These are phyloP conservation scores for Tremellales sp. DNA, from an alignment of 1,284 basidiomycete species.

Conservation along the genomic window DNA sequence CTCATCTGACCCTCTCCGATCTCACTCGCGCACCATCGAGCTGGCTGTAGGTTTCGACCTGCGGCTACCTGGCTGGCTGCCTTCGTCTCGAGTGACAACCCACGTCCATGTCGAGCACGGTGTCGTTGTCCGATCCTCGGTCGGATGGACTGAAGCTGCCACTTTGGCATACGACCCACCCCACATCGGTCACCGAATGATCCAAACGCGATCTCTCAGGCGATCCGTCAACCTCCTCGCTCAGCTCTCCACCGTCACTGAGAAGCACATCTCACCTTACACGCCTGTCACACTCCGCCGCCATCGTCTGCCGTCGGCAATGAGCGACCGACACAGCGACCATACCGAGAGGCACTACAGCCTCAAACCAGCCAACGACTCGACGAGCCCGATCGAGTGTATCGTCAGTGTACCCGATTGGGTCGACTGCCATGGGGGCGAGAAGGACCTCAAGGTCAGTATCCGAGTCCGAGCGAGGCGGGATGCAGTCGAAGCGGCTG, in stretches of 20 bases:
- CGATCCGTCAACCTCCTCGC: conserved; percentile 1
- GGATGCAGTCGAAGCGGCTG: background rate
- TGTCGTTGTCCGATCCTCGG: conserved; percentile 15
- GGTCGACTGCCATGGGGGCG: conserved; percentile 39
- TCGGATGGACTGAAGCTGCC: conserved; percentile 28
- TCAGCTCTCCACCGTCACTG: conserved; percentile 6
- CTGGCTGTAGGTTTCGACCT: conserved; percentile 43
- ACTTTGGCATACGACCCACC: background rate
- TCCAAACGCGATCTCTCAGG: conserved; percentile 1
- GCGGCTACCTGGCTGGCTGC: conserved; percentile 45
- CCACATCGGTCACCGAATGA: background rate
- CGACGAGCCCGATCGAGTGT: conserved; percentile 35
- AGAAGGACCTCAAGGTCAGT: conserved; percentile 28
- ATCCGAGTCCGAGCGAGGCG: conserved; percentile 33
- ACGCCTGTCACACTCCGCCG: conserved; percentile 28
- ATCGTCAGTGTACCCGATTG: conserved; percentile 41
- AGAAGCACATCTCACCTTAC: background rate
- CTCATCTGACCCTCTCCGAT: conserved; percentile 6
- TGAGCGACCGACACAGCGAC: conserved; percentile 5
- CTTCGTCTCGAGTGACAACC: conserved; percentile 26
- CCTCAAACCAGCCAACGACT: conserved; percentile 19
- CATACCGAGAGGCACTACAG: conserved; percentile 23
- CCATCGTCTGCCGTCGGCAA: conserved; percentile 28
- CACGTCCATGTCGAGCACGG: conserved; percentile 35
- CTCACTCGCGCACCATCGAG: conserved; percentile 10